A percentile compares a stretch with the other conserved stretches of the same genome.
These are phyloP conservation scores for Aspergillus latus DNA, from an alignment of 2,329 filamentous ascomycete genomes.

Conservation along the genomic window DNA sequence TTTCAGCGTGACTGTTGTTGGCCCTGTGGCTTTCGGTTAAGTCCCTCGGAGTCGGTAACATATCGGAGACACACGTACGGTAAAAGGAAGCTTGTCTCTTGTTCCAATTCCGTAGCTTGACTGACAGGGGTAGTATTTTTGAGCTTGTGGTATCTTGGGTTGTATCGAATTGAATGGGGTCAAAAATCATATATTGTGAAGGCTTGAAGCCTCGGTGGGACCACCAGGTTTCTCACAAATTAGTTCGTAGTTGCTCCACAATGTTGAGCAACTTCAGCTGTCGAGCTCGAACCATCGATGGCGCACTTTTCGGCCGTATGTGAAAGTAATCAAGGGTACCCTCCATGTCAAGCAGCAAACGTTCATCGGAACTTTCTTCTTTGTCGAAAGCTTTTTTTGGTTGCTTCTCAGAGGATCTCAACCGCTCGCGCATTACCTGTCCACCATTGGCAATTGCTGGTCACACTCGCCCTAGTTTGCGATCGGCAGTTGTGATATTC, in stretches of 20 bases:
- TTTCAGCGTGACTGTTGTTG: too few species aligned
- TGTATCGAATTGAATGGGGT: too few species aligned
- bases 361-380: neutral
- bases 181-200: neutral
- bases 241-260: neutral
- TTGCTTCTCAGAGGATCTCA: neutral
- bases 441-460: conserved; percentile 2
- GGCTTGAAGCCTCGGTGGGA: neutral
- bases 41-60: too few species aligned
- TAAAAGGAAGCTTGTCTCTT: neutral
- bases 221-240: neutral
- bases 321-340: conserved; percentile 11
- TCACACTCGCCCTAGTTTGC: conserved; percentile 11
- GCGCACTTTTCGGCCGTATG: conserved; percentile 20
- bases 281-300: neutral
- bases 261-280: neutral
- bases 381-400: neutral
- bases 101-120: too few species aligned
- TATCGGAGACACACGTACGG: neutral
- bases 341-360: neutral
- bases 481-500: conserved; percentile 18
- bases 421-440: neutral
- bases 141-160: too few species aligned
- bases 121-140: too few species aligned
- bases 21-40: neutral